Conservation (phyloP, 306 rosid species). For the Medicago truncatula region DNA sequence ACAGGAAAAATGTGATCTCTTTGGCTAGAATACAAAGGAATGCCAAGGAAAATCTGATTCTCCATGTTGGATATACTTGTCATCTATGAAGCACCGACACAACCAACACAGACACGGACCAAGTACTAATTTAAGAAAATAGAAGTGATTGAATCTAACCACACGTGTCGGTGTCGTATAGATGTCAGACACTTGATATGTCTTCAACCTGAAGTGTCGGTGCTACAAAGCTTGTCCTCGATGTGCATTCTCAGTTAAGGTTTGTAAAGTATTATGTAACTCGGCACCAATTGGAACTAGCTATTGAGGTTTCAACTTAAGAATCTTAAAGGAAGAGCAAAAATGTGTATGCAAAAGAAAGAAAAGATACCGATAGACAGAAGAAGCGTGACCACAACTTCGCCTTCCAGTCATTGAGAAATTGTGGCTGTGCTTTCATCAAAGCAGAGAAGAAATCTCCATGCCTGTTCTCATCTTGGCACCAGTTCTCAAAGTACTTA, state of each 20-base stretch:
- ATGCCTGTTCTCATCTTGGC: slow-evolving; percentile 98
- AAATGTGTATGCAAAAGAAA: neutral
- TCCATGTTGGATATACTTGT: slow-evolving; percentile 18
- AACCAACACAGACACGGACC: neutral
- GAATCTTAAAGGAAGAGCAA: slow-evolving; percentile 11
- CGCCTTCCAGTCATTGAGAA: slow-evolving; percentile 99
- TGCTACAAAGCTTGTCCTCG: neutral
- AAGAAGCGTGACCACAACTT: slow-evolving; percentile 95
- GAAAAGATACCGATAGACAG: slow-evolving; percentile 80
- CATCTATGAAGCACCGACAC: neutral
- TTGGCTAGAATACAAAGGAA: neutral
- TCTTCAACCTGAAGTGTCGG: neutral
- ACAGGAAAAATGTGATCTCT: neutral
- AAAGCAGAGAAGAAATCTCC: slow-evolving; percentile 99
- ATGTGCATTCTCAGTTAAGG: slow-evolving; percentile 2
- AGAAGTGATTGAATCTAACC: neutral
- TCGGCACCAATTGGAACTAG: neutral
- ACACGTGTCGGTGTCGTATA: neutral
- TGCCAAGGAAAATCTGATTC: slow-evolving; percentile 14
- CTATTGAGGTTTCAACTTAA: slow-evolving; percentile 15
- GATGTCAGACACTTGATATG: neutral
- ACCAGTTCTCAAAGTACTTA: slow-evolving; percentile 99
- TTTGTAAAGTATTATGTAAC: neutral
- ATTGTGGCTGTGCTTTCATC: slow-evolving; percentile 99
- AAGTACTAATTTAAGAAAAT: no score